These are phyloP conservation scores for Termitomyces sp. DNA, from an alignment of 768 basidiomycete genomes.

Conservation along the genomic window DNA sequence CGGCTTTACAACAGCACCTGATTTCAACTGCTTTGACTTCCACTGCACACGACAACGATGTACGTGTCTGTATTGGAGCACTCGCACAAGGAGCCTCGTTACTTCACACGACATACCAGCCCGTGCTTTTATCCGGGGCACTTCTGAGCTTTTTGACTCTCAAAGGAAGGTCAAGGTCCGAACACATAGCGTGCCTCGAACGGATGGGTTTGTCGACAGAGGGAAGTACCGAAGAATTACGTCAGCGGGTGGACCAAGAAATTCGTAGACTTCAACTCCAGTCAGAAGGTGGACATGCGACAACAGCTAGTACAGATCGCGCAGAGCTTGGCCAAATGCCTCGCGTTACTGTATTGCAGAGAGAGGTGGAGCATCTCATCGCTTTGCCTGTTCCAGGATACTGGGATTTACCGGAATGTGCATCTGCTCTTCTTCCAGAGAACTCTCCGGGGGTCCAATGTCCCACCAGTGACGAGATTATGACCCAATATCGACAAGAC, in stretches of 20 bases:
- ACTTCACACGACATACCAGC: constrained; percentile 46
- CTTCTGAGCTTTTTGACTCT: constrained; percentile 39
- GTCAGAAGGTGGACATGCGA: constrained; percentile 20
- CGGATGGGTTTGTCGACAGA: constrained; percentile 34
- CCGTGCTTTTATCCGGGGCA: constrained; percentile 40
- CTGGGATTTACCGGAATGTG: constrained; percentile 43
- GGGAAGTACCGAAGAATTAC: constrained; percentile 34
- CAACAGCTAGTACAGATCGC: constrained; percentile 19
- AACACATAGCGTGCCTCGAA: constrained; percentile 35
- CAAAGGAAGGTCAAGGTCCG: constrained; percentile 27
- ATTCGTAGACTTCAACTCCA: constrained; percentile 32
- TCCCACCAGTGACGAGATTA: constrained; percentile 38
- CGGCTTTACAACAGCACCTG: constrained; percentile 36
- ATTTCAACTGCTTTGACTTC: constrained; percentile 37
- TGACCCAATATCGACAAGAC: constrained; percentile 23
- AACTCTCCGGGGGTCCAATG: constrained; percentile 16
- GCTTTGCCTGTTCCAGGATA: constrained; percentile 46
- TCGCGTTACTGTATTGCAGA: constrained; percentile 40
- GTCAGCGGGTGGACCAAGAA: constrained; percentile 31
- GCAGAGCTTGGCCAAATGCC: constrained; percentile 41
- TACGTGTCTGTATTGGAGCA: constrained; percentile 47
- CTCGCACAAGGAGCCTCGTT: constrained; percentile 45
- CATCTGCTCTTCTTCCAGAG: constrained; percentile 22
- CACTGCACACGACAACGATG: constrained; percentile 23
- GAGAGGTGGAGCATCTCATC: constrained; percentile 38